These are phyloP conservation scores for Drosera spatulata DNA, from an alignment of 179 eudicot species.

Conservation along the genomic window DNA sequence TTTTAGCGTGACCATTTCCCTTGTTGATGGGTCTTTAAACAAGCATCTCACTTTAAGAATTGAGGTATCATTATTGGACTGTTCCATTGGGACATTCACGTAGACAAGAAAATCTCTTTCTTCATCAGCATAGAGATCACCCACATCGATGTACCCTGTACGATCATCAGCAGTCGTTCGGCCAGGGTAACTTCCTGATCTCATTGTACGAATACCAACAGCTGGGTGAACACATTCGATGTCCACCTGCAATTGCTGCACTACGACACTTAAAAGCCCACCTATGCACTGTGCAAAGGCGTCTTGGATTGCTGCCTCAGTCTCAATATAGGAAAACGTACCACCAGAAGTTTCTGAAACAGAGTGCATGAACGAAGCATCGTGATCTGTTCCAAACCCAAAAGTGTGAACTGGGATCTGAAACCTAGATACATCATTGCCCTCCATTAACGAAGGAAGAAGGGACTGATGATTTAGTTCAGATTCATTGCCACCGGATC, in stretches of 20 bases:
- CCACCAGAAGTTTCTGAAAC: constrained; percentile 81
- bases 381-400: constrained; percentile 84
- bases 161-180: constrained; percentile 25
- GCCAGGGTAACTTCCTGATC: constrained; percentile 60
- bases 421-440: constrained; percentile 13
- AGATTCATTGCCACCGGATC: constrained; percentile 14
- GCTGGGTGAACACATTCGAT: constrained; percentile 38
- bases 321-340: constrained; percentile 84
- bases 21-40: constrained; percentile 46
- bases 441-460: constrained; percentile 19
- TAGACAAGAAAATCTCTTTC: constrained; percentile 68
- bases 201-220: constrained; percentile 29
- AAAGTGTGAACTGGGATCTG: constrained; percentile 75
- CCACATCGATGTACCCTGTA: constrained; percentile 45
- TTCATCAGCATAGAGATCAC: constrained; percentile 84
- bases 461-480: constrained; percentile 20
- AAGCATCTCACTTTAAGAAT: constrained; percentile 46
- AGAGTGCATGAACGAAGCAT: constrained; percentile 69
- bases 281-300: constrained; percentile 96
- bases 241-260: constrained; percentile 44
- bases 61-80: constrained; percentile 18
- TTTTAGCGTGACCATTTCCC: constrained; percentile 32
- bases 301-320: constrained; percentile 76
- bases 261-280: constrained; percentile 80
- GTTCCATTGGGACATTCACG: constrained; percentile 38